Evolutionary conservation across 140 eudicot genomes (phyloP).

Genomic region (Bidens hawaiensis): DNA sequence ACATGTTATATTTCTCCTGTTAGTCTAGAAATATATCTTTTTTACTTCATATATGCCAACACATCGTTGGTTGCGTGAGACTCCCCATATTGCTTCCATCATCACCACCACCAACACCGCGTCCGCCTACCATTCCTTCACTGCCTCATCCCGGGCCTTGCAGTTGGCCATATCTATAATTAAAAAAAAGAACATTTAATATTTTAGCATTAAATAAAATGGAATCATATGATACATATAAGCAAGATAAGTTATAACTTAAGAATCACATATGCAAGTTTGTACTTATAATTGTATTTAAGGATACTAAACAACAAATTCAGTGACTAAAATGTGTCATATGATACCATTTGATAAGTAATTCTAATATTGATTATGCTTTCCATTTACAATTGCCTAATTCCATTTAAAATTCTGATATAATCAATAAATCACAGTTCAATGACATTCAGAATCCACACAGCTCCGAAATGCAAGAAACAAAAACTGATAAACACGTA

Average conservation of each 20-base stretch:
- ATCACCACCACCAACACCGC: constrained; percentile 16
- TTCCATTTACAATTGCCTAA: neutral
- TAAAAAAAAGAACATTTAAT: neutral
- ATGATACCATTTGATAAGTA: neutral
- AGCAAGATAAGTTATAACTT: constrained; percentile 4
- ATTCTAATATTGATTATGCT: neutral
- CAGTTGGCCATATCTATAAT: constrained; percentile 62
- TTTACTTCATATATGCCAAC: constrained; percentile 59
- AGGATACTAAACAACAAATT: neutral
- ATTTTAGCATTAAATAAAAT: neutral
- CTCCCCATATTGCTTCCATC: constrained; percentile 46
- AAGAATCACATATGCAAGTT: constrained; percentile 1
- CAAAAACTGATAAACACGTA: too few relatives aligned
- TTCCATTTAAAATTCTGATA: neutral
- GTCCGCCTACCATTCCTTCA: constrained; percentile 36
- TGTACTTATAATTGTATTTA: neutral
- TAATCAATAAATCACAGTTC: too few relatives aligned
- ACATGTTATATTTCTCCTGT: constrained; percentile 75
- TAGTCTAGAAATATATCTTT: constrained; percentile 82
- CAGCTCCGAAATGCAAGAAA: neutral
- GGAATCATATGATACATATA: constrained; percentile 11
- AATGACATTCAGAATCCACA: too few relatives aligned
- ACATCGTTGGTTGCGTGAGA: constrained; percentile 85
- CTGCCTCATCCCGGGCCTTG: constrained; percentile 52
- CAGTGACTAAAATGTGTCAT: neutral